Base-by-base conservation (phyloP, 805 yeast genomes). In the Starmerella bombicola region DNA sequence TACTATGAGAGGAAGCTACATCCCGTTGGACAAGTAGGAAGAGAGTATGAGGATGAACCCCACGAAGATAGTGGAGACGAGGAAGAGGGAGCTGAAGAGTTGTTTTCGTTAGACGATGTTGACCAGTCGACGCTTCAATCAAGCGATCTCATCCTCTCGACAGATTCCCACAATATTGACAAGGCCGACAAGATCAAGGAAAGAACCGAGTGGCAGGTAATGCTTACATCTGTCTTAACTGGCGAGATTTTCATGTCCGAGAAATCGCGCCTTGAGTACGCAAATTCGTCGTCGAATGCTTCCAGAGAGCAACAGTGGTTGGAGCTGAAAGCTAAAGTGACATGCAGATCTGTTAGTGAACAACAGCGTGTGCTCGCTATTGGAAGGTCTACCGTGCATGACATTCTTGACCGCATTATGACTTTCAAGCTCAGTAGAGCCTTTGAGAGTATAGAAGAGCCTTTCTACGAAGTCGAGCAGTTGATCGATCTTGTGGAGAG, bases 181-280 rank as follows among this genome's bases (percentile, higher is more conserved):
- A 41, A 40, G n/a, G 56, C 59, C 2, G 61, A 61, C 18, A 53
- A 55, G 34, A 48, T 58, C 39, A 46, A 76, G 9, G 96, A 85
- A 55, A 69, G 97, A 36, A 65, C 86, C 10, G 95, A 85, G 61
- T 91, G 98, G 98, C 97, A 91, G 60, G 73, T 88, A 0, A 84
- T 91, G 94, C 67, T 91, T 36, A 71, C 81, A 9, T 71, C 85
- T 3, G 97, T 91, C 3, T 70, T 91, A 26, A 88, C 93, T 3
- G 97, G 98, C 51, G 97, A 91, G 59, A 94, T 91, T 40, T 85
- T 91, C 17, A 73, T 79, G 26, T 78, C 88, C 10, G 98, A 91
- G 55, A 91, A 88, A 61, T 50, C 61, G 25, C 55, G 67, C 19
- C 40, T 62, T 33, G 78, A 82, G 3, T 78, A 78, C 59, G 68